A percentile compares a stretch with the other conserved stretches of the same genome.
Conservation (phyloP, 305 asterid species). For the Vinca major region DNA sequence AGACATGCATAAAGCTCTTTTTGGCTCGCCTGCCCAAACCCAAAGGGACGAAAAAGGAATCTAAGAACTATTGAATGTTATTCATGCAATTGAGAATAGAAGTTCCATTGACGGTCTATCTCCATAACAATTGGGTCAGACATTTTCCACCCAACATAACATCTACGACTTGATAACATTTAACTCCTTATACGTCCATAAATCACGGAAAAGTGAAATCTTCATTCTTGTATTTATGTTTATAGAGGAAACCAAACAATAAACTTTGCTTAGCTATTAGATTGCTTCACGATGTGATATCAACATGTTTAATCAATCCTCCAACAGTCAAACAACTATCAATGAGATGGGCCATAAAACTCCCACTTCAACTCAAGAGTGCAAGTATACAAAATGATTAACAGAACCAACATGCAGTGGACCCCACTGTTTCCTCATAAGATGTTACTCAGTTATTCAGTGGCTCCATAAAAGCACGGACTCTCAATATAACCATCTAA, state of each 20-base stretch:
- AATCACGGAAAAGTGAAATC: not conserved
- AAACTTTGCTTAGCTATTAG: not conserved
- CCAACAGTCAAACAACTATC: not conserved
- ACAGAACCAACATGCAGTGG: not conserved
- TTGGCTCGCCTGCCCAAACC: no score
- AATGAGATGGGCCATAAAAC: not conserved
- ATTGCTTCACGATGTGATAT: slow-evolving; percentile 2
- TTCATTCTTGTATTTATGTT: not conserved
- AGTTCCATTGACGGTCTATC: not conserved
- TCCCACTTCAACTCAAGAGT: not conserved
- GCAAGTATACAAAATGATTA: not conserved
- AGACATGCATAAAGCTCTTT: no score
- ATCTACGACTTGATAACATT: not conserved
- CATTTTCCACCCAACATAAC: not conserved
- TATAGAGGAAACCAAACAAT: not conserved
- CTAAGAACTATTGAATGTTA: not conserved
- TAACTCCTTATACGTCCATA: not conserved
- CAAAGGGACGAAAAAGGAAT: not conserved
- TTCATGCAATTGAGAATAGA: not conserved
- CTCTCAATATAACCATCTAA: not conserved
- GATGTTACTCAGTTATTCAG: not conserved
- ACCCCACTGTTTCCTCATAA: not conserved
- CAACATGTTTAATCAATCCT: not conserved
- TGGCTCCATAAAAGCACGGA: slow-evolving; percentile 2
- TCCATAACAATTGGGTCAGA: not conserved